Evolutionary conservation across 768 basidiomycete species (phyloP).

Genomic region (Artomyces pyxidatus): DNA sequence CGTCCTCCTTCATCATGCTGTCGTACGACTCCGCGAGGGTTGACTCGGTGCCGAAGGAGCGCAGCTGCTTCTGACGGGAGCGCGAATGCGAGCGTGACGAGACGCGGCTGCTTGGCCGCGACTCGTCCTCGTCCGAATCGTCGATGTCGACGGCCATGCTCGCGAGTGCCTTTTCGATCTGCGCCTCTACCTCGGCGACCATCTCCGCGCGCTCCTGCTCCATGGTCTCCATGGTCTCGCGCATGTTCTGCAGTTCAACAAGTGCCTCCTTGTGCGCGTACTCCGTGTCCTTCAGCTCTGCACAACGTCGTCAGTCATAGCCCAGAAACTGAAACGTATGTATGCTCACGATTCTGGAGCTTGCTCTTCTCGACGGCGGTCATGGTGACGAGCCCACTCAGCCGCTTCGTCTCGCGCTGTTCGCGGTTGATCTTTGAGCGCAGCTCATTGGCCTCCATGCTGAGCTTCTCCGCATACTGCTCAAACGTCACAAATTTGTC

Average conservation of each 20-base stretch:
- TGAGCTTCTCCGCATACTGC: conserved; percentile 87
- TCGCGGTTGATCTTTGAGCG: conserved; percentile 86
- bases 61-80: conserved; percentile 38
- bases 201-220: conserved; percentile 80
- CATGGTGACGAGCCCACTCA: conserved; percentile 71
- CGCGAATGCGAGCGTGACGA: conserved; percentile 47
- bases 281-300: conserved; percentile 81
- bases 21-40: conserved; percentile 67
- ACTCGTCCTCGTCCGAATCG: conserved; percentile 67
- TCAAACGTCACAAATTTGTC: conserved; percentile 94
- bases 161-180: conserved; percentile 79
- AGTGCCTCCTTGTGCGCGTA: conserved; percentile 70
- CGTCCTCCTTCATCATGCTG: conserved; percentile 26
- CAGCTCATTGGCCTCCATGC: conserved; percentile 77
- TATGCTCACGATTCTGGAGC: conserved; percentile 63
- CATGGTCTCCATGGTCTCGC: conserved; percentile 78
- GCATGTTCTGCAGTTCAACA: conserved; percentile 78
- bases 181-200: conserved; percentile 90
- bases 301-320: background rate
- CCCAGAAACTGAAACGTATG: background rate
- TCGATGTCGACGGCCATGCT: conserved; percentile 79
- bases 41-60: conserved; percentile 73
- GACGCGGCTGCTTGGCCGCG: conserved; percentile 6
- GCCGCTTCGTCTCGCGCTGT: conserved; percentile 78
- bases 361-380: conserved; percentile 74